Percentiles rank a stretch among this genome's conserved stretches.
Evolutionary conservation across 2,329 filamentous ascomycete genomes (phyloP).

Genomic region (Drechmeria coniospora): DNA sequence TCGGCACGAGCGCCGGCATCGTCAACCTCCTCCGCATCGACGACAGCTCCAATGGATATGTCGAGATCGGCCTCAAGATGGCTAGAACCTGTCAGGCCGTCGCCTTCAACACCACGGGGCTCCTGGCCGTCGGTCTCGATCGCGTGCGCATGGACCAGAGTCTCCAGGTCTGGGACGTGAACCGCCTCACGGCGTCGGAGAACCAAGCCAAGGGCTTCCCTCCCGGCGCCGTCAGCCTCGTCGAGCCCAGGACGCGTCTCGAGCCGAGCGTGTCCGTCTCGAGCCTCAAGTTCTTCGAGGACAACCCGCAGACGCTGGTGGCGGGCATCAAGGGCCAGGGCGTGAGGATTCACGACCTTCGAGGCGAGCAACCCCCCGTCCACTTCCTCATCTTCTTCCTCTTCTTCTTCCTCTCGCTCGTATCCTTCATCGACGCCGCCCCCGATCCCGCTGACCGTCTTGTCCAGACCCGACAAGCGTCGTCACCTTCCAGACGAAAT

Average conservation of each 20-base stretch:
- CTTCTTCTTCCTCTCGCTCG: too few species aligned
- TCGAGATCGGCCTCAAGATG: constrained; percentile 57
- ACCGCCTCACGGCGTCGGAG: constrained; percentile 38
- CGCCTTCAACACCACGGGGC: constrained; percentile 56
- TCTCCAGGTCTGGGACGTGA: constrained; percentile 70
- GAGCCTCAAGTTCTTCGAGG: constrained; percentile 68
- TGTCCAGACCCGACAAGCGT: constrained; percentile 32
- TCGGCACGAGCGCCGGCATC: constrained; percentile 61
- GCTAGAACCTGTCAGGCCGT: constrained; percentile 68
- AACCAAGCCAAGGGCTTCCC: constrained; percentile 33
- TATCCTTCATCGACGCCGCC: too few species aligned
- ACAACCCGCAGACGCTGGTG: constrained; percentile 59
- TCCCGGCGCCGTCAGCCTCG: constrained; percentile 28
- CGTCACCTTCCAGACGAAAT: constrained; percentile 48
- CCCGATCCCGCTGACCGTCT: background rate
- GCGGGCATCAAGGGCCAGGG: constrained; percentile 63
- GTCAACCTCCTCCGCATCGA: constrained; percentile 62
- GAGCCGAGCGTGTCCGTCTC: constrained; percentile 61
- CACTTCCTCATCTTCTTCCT: too few species aligned
- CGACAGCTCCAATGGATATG: constrained; percentile 48
- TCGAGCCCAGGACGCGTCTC: constrained; percentile 42
- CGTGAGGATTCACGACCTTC: constrained; percentile 61
- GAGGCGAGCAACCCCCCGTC: constrained; percentile 49
- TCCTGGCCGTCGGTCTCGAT: constrained; percentile 66
- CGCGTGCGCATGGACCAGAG: constrained; percentile 69